Evolutionary conservation across 441 rosid genomes (phyloP).

Genomic region (Sinapis alba): DNA sequence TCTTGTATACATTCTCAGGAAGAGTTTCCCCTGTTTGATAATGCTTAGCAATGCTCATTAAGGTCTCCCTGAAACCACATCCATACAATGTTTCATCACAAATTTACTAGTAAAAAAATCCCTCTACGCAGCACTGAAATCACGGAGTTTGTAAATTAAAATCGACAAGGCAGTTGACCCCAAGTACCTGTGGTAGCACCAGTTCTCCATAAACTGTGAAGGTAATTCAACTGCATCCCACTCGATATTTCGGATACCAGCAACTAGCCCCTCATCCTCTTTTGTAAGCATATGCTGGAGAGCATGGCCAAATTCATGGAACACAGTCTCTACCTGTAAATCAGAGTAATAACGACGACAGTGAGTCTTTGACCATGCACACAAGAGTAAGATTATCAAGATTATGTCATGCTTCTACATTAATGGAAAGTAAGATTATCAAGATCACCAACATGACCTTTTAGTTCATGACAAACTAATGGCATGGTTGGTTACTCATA

Average conservation of each 20-base stretch:
- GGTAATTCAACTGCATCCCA: slow-evolving; percentile 98
- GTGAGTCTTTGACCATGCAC: slow-evolving; percentile 13
- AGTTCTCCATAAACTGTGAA: slow-evolving; percentile 96
- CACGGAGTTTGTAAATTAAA: not conserved
- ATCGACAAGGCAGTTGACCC: not conserved
- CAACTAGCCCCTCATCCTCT: slow-evolving; percentile 86
- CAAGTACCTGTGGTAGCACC: slow-evolving; percentile 90
- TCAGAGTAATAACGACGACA: not conserved
- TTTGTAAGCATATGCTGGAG: slow-evolving; percentile 96
- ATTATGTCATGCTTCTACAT: slow-evolving; percentile 15
- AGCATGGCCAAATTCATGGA: slow-evolving; percentile 97
- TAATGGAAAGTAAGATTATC: not conserved
- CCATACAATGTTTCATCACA: not conserved
- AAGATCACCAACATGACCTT: not conserved
- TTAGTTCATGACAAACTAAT: slow-evolving; percentile 1
- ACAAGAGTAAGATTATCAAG: slow-evolving; percentile 6
- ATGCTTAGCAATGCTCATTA: slow-evolving; percentile 93
- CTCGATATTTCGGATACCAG: slow-evolving; percentile 86
- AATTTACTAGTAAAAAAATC: not conserved
- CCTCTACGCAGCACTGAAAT: slow-evolving; percentile 2
- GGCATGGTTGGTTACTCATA: not conserved
- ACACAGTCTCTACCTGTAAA: slow-evolving; percentile 85
- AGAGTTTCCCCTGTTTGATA: slow-evolving; percentile 79
- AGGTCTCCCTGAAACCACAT: slow-evolving; percentile 61
- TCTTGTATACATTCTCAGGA: slow-evolving; percentile 75